Conservation (phyloP, 176 grass and related monocot species). For the Rhipidocladum racemiflorum region DNA sequence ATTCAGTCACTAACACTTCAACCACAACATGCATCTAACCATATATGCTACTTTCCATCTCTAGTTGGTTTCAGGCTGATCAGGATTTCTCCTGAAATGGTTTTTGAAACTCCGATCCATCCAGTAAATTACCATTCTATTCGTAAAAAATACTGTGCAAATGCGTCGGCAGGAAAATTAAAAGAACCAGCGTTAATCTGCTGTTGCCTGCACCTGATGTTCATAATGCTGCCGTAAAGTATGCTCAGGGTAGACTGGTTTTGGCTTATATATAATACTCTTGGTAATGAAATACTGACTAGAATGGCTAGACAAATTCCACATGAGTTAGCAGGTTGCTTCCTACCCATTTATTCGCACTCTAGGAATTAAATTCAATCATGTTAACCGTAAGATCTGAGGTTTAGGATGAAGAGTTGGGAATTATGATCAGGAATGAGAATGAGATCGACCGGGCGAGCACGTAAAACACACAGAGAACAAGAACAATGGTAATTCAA, state of each 20-base stretch:
- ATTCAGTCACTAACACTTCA: no score
- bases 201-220: not conserved
- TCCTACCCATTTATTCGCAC: not conserved
- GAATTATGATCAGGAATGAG: not conserved
- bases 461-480: not conserved
- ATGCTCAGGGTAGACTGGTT: not conserved
- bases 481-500: not conserved
- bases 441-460: not conserved
- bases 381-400: not conserved
- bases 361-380: not conserved
- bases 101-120: not conserved
- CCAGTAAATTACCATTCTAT: not conserved
- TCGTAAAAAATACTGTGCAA: not conserved
- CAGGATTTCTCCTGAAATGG: not conserved
- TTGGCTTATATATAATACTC: not conserved
- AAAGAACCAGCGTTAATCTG: not conserved
- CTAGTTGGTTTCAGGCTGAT: not conserved
- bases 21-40: no score
- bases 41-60: no score
- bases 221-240: not conserved
- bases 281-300: not conserved
- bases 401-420: not conserved
- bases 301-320: not conserved
- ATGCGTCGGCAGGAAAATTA: not conserved
- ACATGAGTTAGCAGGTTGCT: not conserved